These are phyloP conservation scores for Pichia ethanolica DNA, from an alignment of 805 yeast genomes.

Conservation along the genomic window DNA sequence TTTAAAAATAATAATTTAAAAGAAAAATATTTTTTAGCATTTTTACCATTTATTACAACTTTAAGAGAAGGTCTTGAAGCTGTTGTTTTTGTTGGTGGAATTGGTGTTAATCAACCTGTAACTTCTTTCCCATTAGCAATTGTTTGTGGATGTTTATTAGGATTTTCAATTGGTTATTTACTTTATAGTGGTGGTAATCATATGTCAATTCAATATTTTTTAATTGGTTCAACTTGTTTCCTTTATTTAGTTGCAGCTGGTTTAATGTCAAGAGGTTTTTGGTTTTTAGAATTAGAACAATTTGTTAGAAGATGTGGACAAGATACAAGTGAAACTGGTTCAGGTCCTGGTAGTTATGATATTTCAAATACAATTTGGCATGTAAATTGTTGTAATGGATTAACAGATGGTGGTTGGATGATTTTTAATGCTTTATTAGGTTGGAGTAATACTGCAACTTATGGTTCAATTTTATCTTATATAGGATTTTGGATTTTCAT, in stretches of 20 bases:
- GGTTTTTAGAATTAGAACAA: conserved; percentile 79
- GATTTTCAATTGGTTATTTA: conserved; percentile 54
- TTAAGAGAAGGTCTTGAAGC: conserved; percentile 89
- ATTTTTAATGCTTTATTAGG: conserved; percentile 81
- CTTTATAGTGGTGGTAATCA: conserved; percentile 77
- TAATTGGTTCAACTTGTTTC: conserved; percentile 71
- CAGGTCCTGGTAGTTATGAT: conserved; percentile 91
- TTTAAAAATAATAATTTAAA: conserved; percentile 27
- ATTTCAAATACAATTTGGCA: conserved; percentile 80
- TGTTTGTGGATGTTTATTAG: conserved; percentile 48
- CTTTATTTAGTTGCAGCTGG: conserved; percentile 84
- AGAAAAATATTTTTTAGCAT: conserved; percentile 59
- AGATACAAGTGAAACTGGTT: conserved; percentile 82
- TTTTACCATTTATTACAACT: conserved; percentile 79
- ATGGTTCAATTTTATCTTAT: conserved; percentile 75
- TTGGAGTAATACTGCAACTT: conserved; percentile 92
- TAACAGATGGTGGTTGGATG: conserved; percentile 92
- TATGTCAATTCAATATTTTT: conserved; percentile 64
- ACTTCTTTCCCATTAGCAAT: conserved; percentile 60
- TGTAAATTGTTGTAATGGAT: conserved; percentile 89
- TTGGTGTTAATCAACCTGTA: conserved; percentile 66
- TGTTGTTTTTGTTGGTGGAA: conserved; percentile 85
- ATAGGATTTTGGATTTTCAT: conserved; percentile 59
- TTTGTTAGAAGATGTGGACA: conserved; percentile 74
- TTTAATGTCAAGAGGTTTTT: conserved; percentile 74